Evolutionary conservation across 2,329 filamentous ascomycete species (phyloP), one percentile per base, ranked within the genome.

Genomic region (Westerdykella ornata): DNA sequence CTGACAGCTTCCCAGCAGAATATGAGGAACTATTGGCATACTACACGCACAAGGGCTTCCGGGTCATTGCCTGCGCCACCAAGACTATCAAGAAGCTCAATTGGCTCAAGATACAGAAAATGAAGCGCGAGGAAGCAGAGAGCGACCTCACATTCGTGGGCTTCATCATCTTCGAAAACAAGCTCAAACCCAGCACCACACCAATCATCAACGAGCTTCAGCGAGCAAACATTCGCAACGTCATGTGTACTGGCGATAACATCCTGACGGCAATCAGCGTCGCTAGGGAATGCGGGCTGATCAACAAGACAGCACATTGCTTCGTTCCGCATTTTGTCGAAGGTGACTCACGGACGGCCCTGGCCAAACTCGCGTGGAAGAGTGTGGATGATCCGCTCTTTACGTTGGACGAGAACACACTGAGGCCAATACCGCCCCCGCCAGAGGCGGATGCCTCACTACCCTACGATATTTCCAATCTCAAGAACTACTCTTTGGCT

Each of bases 111-210:
- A 82, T 89, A 5, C 88, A 97, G 59, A 95, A 94, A 69, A 89
- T 97, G 83, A 85, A 81, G 53, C 83, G 92, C 20, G 71, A 81
- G 30, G 85, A 96, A 39, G 89, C 85, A 7, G 92, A 98, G 65
- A 84, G 79, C 3, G 75, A 81, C 22, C 76, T 98, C 9, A 81
- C 90, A 35, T 97, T 98, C 59, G 77, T 89, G 28, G 92, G 92
- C 4, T 98, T 98, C 68, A 97, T 98, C 59, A 84, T 98, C 40
- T 98, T 98, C 55, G 92, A 98, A 68, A 98, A 98, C 70, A 98
- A 98, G 68, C 72, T 98, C 46, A 98, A 98, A 65, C 82, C 86
- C 1, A 88, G 80, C 15, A 96, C 90, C 0, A 77, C 85, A 1
- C 77, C 76, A 1, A 85, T 96, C 26, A 79, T 98, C 18, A 77